Base-by-base conservation (phyloP, 179 eudicot genomes). In the Amaranthus tricolor region DNA sequence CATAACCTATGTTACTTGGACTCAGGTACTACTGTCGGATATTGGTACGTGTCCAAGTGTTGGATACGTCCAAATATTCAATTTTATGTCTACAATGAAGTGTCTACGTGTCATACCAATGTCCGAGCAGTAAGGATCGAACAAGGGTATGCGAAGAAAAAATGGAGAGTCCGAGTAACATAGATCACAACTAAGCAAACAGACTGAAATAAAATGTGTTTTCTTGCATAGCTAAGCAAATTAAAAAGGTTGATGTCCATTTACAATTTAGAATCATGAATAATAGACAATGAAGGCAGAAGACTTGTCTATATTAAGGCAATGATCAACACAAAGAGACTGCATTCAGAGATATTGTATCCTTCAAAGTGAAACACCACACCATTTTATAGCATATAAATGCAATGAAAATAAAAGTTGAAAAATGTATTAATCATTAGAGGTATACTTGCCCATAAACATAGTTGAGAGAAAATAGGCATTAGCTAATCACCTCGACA, bases 401-500 rank as follows among this genome's bases (percentile, higher is more conserved):
- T 44, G 16, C 40, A 31, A 11, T 9, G 0, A 21, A 16, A 19
- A 49, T 1, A 76, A 64, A 43, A 68, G 54, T 24, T 11, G 56
- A 74, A 24, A 13, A 63, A 48, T 17, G 49, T 5, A 78, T 64
- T 56, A 66, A 11, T 76, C 64, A 62, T 61, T 68, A 74, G 68
- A 70, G 77, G 19, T 78, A 75, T 74, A 72, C 77, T 84, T 78
- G 77, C 82, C 70, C 79, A 76, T 58, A 50, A 67, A 72, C 63
- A 79, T 63, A 78, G 73, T 59, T 76, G 62, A 78, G 84, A 80
- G 73, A 78, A 68, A 74, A 80, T 53, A 81, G 60, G 68, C 86
- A 79, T 70, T 69, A 68, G 80, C 82, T 74, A 82, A 87, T 89
- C 86, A 95, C 99, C 99, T 95, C 99, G 62, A 95, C 97, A 14